phyloP scores from a whole-genome alignment of 2,329 filamentous ascomycete species.

The Xylariaceae sp. region DNA sequence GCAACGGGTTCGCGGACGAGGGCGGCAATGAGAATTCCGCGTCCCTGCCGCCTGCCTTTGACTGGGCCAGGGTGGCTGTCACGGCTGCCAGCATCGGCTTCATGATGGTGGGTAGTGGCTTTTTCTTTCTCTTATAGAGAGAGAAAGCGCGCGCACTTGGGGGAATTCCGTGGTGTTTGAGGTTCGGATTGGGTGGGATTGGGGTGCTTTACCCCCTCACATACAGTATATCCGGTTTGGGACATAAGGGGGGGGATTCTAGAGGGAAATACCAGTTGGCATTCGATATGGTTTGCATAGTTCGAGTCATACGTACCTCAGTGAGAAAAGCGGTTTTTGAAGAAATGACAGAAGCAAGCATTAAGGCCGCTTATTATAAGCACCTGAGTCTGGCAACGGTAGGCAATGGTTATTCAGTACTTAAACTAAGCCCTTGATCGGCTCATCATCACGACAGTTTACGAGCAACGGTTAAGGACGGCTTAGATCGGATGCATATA shows the following conservation, averaged over 20 bases:
- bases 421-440: too few relatives aligned
- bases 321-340: too few relatives aligned
- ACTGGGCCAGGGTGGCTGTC: slow-evolving; percentile 29
- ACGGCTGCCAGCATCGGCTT: slow-evolving; percentile 37
- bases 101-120: slow-evolving; percentile 39
- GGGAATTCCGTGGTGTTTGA: slow-evolving; percentile 3
- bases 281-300: not conserved
- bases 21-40: slow-evolving; percentile 20
- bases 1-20: slow-evolving; percentile 39
- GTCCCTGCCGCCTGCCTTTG: slow-evolving; percentile 21
- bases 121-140: slow-evolving; percentile 33
- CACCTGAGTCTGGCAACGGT: too few relatives aligned
- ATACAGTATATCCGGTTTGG: not conserved
- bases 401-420: not conserved
- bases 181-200: not conserved
- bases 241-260: not conserved
- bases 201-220: not conserved
- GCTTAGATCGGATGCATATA: too few relatives aligned
- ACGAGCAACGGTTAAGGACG: not conserved
- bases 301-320: not conserved
- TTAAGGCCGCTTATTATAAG: too few relatives aligned
- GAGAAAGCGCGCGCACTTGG: not conserved
- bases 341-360: too few relatives aligned
- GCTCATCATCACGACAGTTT: not conserved
- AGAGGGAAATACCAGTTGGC: not conserved